Percentiles rank a stretch among this genome's conserved stretches.
phyloP scores from a whole-genome alignment of 2,329 filamentous ascomycete genomes.

The Ophiostoma ulmi region DNA sequence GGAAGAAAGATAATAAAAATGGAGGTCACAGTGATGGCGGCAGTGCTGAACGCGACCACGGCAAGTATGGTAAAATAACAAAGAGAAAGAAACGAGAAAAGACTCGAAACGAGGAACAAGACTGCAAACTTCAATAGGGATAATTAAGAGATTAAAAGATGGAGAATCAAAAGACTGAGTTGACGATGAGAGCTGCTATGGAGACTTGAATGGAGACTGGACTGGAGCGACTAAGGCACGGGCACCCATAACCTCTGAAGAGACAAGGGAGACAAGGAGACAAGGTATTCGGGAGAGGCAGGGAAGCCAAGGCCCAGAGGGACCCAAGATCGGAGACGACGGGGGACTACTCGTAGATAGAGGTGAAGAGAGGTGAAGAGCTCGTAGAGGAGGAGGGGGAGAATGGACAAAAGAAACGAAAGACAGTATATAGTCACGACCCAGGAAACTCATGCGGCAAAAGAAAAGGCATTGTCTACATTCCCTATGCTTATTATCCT shows the following conservation, averaged over 20 bases:
- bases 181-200: constrained; percentile 2
- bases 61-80: not conserved
- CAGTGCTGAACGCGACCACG: not conserved
- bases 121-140: constrained; percentile 10
- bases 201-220: constrained; percentile 7
- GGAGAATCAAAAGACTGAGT: constrained; percentile 1
- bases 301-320: too few species aligned
- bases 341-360: not conserved
- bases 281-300: not conserved
- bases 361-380: not conserved
- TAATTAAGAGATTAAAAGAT: constrained; percentile 7
- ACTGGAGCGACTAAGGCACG: not conserved
- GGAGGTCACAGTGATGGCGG: not conserved
- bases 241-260: not conserved
- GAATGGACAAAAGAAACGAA: not conserved
- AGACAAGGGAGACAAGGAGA: not conserved
- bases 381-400: not conserved
- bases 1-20: not conserved
- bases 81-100: not conserved
- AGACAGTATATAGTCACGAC: not conserved
- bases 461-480: not conserved
- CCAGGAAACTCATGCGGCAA: not conserved
- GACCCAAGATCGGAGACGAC: not conserved
- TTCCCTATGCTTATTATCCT: not conserved
- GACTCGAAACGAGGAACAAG: not conserved